Conservation (phyloP, 805 yeast genomes). For the Yarrowia bubula region DNA sequence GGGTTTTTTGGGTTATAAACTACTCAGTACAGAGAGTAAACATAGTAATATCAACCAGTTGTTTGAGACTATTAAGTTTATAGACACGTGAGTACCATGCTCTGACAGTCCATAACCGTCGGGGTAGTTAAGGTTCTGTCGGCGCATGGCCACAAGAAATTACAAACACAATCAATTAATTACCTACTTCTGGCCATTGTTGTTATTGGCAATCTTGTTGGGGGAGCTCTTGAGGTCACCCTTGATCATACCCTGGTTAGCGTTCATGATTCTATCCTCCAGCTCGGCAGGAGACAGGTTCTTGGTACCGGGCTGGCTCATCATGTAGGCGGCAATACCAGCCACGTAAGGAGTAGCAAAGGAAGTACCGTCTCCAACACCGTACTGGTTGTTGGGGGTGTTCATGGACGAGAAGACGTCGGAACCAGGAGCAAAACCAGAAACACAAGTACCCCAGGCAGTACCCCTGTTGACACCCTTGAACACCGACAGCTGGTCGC, state of each 20-base stretch:
- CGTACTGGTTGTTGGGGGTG: constrained; percentile 35
- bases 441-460: constrained; percentile 80
- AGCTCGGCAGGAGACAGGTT: background rate
- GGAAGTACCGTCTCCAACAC: constrained; percentile 73
- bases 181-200: background rate
- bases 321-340: constrained; percentile 80
- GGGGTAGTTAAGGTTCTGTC: too few relatives aligned
- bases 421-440: constrained; percentile 95
- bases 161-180: background rate
- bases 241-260: background rate
- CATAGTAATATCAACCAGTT: too few relatives aligned
- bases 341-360: constrained; percentile 98
- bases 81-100: too few relatives aligned
- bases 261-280: background rate
- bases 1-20: too few relatives aligned
- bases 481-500: background rate
- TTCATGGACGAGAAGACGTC: constrained; percentile 62
- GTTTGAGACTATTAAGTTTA: too few relatives aligned
- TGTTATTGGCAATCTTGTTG: constrained; percentile 6
- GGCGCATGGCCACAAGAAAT: background rate
- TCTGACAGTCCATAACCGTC: too few relatives aligned
- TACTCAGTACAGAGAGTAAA: too few relatives aligned
- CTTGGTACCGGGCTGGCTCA: background rate
- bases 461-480: background rate
- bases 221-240: constrained; percentile 3